Conservation (phyloP, 2,329 filamentous ascomycete species). For the Onygenales sp. region DNA sequence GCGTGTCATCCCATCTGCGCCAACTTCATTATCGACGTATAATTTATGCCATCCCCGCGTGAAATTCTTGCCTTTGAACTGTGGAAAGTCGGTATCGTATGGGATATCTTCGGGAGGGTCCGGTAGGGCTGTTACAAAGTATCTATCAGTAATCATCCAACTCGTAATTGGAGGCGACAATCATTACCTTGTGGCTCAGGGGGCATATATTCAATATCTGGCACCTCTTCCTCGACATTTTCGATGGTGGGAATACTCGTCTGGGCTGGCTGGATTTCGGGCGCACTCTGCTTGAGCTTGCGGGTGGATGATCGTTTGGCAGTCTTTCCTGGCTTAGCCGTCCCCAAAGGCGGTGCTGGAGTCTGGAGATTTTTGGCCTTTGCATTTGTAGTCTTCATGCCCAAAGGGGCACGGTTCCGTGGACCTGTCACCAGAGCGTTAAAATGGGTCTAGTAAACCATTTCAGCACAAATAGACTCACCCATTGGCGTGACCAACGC, state of each 20-base stretch:
- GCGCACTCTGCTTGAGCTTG: constrained; percentile 42
- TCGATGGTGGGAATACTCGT: constrained; percentile 40
- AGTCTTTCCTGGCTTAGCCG: constrained; percentile 54
- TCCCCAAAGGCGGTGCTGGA: constrained; percentile 51
- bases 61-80: constrained; percentile 45
- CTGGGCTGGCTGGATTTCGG: constrained; percentile 31
- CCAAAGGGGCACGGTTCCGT: constrained; percentile 68
- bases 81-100: constrained; percentile 41
- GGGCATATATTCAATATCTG: constrained; percentile 85
- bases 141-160: constrained; percentile 24
- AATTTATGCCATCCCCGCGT: constrained; percentile 42
- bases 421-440: constrained; percentile 37
- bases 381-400: constrained; percentile 93
- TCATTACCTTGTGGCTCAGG: constrained; percentile 50
- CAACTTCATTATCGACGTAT: constrained; percentile 39
- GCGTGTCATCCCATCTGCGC: constrained; percentile 52
- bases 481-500: constrained; percentile 72
- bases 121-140: constrained; percentile 40
- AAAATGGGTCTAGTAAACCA: constrained; percentile 6
- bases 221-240: constrained; percentile 38
- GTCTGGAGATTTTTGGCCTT: constrained; percentile 64
- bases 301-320: constrained; percentile 52
- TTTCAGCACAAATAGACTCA: constrained; percentile 35
- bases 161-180: not conserved
- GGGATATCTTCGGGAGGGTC: constrained; percentile 36